Evolutionary conservation across 495 filamentous ascomycete genomes (phyloP), one percentile per base, ranked within the genome.

Genomic region (Aspergillus campestris): DNA sequence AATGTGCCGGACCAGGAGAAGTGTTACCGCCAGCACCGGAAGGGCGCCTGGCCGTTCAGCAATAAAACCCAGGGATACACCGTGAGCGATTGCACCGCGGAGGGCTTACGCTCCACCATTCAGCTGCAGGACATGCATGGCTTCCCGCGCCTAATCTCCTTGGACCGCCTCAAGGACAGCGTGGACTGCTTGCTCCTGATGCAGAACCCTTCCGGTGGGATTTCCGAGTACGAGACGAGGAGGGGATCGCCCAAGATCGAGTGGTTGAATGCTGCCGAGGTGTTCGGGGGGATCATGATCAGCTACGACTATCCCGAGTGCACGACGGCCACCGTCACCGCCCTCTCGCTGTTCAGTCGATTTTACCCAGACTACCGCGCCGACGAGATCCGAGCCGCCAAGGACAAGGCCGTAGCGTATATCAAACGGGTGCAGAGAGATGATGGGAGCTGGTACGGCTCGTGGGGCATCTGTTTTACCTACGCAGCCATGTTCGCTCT

Each of bases 291-390:
- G 9, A 97, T 98, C 61, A 97, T 98, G 92, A 83, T 97, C 32
- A 88, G 95, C 49, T 98, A 97, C 61, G 89, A 95, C 56, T 95
- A 97, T 52, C 90, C 91, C 0, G 92, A 98, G 60, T 98, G 94
- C 65, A 97, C 92, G 2, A 96, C 94, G 2, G 90, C 92, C 3
- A 86, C 88, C 5, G 85, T 97, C n/a, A 95, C 89, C 3, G 88
- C 84, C 0, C 73, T 98, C 0, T 83, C 80, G 0, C 71, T 90
- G 5, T 98, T 97, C 71, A 74, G 75, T 48, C 80, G 85, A 50
- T 78, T 82, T 56, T 87, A 88, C 67, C 90, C 91, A 0, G 68
- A 82, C 15, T 91, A 98, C 64, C 75, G 89, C 34, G 57, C 77
- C 0, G 60, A 77, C 5, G 90, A 95, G 33, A 95, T 98, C 52